Conservation (phyloP, 116 monocot genomes). For the Iris pallida region DNA sequence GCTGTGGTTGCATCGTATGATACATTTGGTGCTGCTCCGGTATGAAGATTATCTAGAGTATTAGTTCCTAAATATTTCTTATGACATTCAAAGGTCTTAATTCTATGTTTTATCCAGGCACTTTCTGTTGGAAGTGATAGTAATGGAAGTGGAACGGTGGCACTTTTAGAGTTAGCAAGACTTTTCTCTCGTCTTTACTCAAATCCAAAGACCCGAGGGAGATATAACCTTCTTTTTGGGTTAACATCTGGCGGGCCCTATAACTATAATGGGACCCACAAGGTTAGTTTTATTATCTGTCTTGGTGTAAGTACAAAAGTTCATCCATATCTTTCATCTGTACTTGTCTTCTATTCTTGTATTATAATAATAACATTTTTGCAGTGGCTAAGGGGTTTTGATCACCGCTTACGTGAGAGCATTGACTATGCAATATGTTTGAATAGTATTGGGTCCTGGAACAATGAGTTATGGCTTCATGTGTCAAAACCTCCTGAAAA, state of each 20-base stretch:
- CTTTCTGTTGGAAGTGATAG: slow-evolving; percentile 89
- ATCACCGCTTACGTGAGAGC: slow-evolving; percentile 93
- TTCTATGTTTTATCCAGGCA: slow-evolving; percentile 35
- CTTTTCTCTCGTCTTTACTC: slow-evolving; percentile 88
- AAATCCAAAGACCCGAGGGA: slow-evolving; percentile 86
- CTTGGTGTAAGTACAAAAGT: background rate
- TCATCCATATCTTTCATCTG: background rate
- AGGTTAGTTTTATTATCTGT: slow-evolving; percentile 38
- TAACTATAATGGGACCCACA: slow-evolving; percentile 96
- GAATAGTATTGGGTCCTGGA: slow-evolving; percentile 89
- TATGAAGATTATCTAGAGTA: slow-evolving; percentile 23
- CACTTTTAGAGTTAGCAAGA: slow-evolving; percentile 90
- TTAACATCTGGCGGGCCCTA: slow-evolving; percentile 99
- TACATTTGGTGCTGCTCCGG: slow-evolving; percentile 98
- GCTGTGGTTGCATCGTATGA: slow-evolving; percentile 97
- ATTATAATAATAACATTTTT: slow-evolving; percentile 12
- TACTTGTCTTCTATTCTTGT: background rate
- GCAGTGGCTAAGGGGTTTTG: slow-evolving; percentile 95
- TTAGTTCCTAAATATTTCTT: background rate
- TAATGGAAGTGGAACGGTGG: slow-evolving; percentile 95
- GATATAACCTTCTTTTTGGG: slow-evolving; percentile 95
- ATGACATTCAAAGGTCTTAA: background rate
- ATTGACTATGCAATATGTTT: slow-evolving; percentile 99
- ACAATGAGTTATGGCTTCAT: slow-evolving; percentile 85
- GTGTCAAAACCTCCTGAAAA: slow-evolving; percentile 98